phyloP scores from a whole-genome alignment of 2,329 filamentous ascomycete genomes.

The Sclerotinia glacialis region DNA sequence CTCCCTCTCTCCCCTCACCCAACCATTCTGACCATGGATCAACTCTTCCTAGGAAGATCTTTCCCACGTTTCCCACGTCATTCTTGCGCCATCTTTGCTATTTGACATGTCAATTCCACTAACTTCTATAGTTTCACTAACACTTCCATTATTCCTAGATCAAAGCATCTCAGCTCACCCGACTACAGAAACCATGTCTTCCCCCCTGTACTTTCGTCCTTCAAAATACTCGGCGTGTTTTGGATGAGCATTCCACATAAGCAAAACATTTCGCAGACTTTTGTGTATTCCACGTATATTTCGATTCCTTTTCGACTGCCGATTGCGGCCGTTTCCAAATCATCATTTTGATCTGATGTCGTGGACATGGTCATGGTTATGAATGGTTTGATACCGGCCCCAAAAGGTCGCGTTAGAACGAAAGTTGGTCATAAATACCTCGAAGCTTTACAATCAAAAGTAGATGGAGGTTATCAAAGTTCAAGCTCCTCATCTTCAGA shows the following conservation, averaged over 20 bases:
- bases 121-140: conserved; percentile 16
- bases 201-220: conserved; percentile 1
- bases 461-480: conserved; percentile 30
- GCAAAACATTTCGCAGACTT: background rate
- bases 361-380: conserved; percentile 27
- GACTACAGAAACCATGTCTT: conserved; percentile 21
- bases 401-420: conserved; percentile 36
- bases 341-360: conserved; percentile 22
- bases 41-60: conserved; percentile 8
- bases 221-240: background rate
- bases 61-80: conserved; percentile 8
- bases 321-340: conserved; percentile 16
- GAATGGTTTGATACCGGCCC: conserved; percentile 29
- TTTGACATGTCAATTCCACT: conserved; percentile 18
- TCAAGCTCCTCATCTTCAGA: conserved; percentile 33
- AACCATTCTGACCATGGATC: background rate
- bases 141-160: background rate
- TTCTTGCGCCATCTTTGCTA: conserved; percentile 18
- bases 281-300: background rate
- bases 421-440: conserved; percentile 38
- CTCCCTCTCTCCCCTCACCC: conserved; percentile 2
- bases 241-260: background rate
- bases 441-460: conserved; percentile 36
- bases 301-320: background rate
- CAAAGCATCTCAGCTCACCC: background rate